A percentile compares a stretch with the other conserved stretches of the same genome.
These are phyloP conservation scores for Breynia disticha DNA, from an alignment of 441 rosid genomes.

Conservation along the genomic window DNA sequence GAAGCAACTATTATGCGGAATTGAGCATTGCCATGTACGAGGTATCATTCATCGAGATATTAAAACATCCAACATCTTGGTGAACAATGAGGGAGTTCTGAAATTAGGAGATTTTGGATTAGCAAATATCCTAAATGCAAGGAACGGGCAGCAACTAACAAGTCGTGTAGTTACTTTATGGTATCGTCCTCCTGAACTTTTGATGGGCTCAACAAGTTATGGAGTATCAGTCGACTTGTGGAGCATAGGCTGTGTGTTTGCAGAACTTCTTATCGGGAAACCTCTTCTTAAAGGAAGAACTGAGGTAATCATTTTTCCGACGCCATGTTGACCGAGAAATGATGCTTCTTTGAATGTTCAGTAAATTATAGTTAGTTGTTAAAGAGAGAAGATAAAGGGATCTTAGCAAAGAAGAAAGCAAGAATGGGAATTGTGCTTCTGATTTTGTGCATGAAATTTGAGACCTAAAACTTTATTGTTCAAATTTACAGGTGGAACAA, in stretches of 20 bases:
- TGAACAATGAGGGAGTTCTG: constrained; percentile 66
- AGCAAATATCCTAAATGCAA: constrained; percentile 50
- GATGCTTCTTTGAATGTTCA: too few species aligned
- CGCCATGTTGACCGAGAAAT: not conserved
- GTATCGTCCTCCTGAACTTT: constrained; percentile 93
- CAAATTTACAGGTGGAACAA: constrained; percentile 62
- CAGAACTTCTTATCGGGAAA: constrained; percentile 58
- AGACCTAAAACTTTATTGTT: not conserved
- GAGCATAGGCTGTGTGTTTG: constrained; percentile 91
- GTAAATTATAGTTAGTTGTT: too few species aligned
- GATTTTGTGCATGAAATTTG: too few species aligned
- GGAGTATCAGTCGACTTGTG: constrained; percentile 74
- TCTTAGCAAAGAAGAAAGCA: too few species aligned
- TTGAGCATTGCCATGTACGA: constrained; percentile 77
- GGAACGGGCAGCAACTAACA: constrained; percentile 49
- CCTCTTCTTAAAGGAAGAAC: constrained; percentile 88
- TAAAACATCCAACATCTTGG: constrained; percentile 71
- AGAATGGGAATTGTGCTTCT: too few species aligned
- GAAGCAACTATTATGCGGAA: constrained; percentile 68
- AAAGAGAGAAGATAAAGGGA: too few species aligned
- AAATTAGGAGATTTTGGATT: constrained; percentile 82
- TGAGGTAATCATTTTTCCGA: constrained; percentile 36
- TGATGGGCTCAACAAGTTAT: constrained; percentile 84
- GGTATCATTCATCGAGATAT: constrained; percentile 86
- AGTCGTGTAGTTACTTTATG: constrained; percentile 89